Evolutionary conservation across 345 rosid genomes (phyloP).

Genomic region (Eucalyptus fibrosa): DNA sequence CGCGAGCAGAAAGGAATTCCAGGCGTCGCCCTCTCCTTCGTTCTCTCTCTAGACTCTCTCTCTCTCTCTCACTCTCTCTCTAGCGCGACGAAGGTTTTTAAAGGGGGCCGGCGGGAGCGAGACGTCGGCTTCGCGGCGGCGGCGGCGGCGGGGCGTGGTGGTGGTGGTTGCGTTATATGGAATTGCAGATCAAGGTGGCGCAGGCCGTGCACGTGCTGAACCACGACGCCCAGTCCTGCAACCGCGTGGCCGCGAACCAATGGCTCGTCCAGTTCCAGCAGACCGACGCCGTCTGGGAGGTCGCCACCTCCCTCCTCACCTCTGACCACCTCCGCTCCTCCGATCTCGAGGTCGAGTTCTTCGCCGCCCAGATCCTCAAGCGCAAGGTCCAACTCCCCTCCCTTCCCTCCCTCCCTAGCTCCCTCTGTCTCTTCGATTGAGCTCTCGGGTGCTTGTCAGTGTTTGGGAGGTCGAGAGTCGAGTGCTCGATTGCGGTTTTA

Average conservation of each 20-base stretch:
- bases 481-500: background rate
- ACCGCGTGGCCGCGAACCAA: constrained; percentile 92
- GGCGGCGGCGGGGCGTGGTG: background rate
- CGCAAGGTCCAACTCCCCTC: constrained; percentile 48
- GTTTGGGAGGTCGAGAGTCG: background rate
- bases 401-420: too few relatives aligned
- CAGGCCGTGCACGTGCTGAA: constrained; percentile 86
- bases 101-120: background rate
- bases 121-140: background rate
- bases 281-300: constrained; percentile 87
- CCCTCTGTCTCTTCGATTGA: background rate
- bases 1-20: background rate
- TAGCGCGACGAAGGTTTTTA: background rate
- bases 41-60: background rate
- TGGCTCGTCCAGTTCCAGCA: constrained; percentile 96
- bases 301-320: constrained; percentile 82
- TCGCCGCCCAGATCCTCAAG: constrained; percentile 93
- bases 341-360: constrained; percentile 72
- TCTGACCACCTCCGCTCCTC: constrained; percentile 37
- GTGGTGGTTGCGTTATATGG: constrained; percentile 11
- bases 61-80: background rate
- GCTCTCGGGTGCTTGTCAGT: background rate
- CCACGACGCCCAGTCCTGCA: constrained; percentile 84
- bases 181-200: constrained; percentile 75
- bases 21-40: constrained; percentile 1